Conservation (phyloP, 2,329 filamentous ascomycete species). For the Botryotinia calthae region DNA sequence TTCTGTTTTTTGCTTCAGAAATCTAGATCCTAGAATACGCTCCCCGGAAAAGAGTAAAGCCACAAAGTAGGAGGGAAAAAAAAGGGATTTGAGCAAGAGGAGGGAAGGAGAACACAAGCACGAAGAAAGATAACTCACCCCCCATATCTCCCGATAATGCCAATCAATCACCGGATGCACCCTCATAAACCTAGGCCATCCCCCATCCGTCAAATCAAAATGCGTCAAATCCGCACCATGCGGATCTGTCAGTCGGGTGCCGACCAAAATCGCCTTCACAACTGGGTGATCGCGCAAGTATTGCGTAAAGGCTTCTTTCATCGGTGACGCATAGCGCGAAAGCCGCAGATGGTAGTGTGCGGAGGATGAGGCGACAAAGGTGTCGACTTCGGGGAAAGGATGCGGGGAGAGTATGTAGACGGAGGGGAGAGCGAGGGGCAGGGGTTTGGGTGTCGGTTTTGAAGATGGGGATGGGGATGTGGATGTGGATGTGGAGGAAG, state of each 20-base stretch:
- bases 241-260: constrained; percentile 87
- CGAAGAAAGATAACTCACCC: constrained; percentile 55
- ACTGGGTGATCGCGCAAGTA: constrained; percentile 65
- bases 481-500: constrained; percentile 41
- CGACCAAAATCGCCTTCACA: constrained; percentile 80
- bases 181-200: constrained; percentile 90
- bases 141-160: constrained; percentile 95
- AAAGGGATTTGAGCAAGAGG: background rate
- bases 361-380: constrained; percentile 71
- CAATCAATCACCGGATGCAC: constrained; percentile 96
- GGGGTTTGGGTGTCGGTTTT: constrained; percentile 19
- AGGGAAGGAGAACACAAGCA: background rate
- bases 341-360: constrained; percentile 72
- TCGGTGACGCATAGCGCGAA: constrained; percentile 70
- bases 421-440: constrained; percentile 59
- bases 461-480: constrained; percentile 39
- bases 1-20: fast-evolving
- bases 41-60: background rate
- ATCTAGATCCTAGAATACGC: background rate
- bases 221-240: constrained; percentile 75
- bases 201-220: constrained; percentile 84
- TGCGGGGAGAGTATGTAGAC: constrained; percentile 86
- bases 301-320: constrained; percentile 75
- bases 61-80: background rate
- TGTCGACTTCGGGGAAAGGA: constrained; percentile 82